phyloP scores from a whole-genome alignment of 2,329 filamentous ascomycete species.

The Clonostachys byssicola region DNA sequence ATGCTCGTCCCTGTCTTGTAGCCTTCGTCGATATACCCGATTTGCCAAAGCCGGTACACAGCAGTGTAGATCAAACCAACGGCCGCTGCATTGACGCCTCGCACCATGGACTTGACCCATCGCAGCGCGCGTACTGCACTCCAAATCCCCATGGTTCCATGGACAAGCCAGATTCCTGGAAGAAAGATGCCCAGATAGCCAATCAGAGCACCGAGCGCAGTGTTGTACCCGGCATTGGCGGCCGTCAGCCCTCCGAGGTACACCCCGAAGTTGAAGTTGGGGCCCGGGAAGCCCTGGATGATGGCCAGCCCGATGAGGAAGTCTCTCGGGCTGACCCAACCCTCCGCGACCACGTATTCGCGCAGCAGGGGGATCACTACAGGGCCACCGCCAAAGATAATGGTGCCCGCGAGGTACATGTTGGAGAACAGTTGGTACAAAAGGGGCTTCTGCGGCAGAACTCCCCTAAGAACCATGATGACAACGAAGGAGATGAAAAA shows the following conservation, averaged over 20 bases:
- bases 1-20: slow-evolving; percentile 42
- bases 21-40: slow-evolving; percentile 47
- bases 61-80: slow-evolving; percentile 58
- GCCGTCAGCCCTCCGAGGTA: slow-evolving; percentile 48
- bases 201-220: slow-evolving; percentile 36
- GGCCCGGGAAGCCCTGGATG: slow-evolving; percentile 61
- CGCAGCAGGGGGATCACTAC: slow-evolving; percentile 61
- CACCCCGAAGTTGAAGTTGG: slow-evolving; percentile 45
- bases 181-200: slow-evolving; percentile 44
- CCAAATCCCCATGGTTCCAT: slow-evolving; percentile 49
- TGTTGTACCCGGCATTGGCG: slow-evolving; percentile 22
- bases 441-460: slow-evolving; percentile 30
- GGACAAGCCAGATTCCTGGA: slow-evolving; percentile 38
- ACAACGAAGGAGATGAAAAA: slow-evolving; percentile 55
- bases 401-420: slow-evolving; percentile 69
- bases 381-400: slow-evolving; percentile 61
- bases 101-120: slow-evolving; percentile 28
- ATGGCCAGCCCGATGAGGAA: slow-evolving; percentile 71
- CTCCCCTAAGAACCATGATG: slow-evolving; percentile 47
- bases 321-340: slow-evolving; percentile 67
- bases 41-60: slow-evolving; percentile 55
- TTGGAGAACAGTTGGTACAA: slow-evolving; percentile 64
- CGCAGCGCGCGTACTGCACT: slow-evolving; percentile 33
- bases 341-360: slow-evolving; percentile 60
- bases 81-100: slow-evolving; percentile 53